These are phyloP conservation scores for Volvox africanus DNA, from an alignment of 139 green algal genomes.

Conservation along the genomic window DNA sequence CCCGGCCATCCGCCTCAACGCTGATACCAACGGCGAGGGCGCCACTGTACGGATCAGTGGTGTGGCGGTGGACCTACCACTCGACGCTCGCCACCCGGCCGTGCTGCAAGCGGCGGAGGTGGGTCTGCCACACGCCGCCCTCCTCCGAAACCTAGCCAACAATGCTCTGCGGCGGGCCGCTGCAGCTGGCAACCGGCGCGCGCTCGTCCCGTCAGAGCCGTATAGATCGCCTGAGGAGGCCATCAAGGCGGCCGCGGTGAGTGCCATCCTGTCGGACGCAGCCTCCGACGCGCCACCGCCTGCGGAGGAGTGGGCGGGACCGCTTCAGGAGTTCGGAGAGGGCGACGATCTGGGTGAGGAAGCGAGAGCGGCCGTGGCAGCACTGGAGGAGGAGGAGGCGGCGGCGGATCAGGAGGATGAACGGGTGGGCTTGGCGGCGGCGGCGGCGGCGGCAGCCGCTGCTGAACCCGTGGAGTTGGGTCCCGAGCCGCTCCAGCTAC, in stretches of 20 bases:
- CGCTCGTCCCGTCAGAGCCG: background rate
- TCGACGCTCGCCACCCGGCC: constrained; percentile 46
- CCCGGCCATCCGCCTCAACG: constrained; percentile 31
- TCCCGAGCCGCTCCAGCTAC: constrained; percentile 25
- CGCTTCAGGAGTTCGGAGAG: background rate
- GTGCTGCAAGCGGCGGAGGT: constrained; percentile 72
- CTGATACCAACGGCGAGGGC: constrained; percentile 51
- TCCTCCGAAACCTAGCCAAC: constrained; percentile 79
- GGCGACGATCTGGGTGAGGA: background rate
- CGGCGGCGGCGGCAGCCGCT: background rate
- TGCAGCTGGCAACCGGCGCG: constrained; percentile 1
- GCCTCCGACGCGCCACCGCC: background rate
- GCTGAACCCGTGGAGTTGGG: background rate
- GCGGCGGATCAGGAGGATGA: no score
- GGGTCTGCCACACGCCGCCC: constrained; percentile 69
- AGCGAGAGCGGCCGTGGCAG: background rate
- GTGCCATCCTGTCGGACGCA: background rate
- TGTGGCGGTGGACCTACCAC: constrained; percentile 55
- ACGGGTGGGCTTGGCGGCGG: background rate
- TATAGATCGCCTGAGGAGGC: constrained; percentile 1
- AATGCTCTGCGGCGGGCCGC: constrained; percentile 26
- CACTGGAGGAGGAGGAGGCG: background rate
- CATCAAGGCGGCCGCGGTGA: background rate
- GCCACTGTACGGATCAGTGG: constrained; percentile 63
- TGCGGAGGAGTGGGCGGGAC: background rate